phyloP scores from a whole-genome alignment of 805 yeast genomes.

The Wickerhamomyces tratensis region DNA sequence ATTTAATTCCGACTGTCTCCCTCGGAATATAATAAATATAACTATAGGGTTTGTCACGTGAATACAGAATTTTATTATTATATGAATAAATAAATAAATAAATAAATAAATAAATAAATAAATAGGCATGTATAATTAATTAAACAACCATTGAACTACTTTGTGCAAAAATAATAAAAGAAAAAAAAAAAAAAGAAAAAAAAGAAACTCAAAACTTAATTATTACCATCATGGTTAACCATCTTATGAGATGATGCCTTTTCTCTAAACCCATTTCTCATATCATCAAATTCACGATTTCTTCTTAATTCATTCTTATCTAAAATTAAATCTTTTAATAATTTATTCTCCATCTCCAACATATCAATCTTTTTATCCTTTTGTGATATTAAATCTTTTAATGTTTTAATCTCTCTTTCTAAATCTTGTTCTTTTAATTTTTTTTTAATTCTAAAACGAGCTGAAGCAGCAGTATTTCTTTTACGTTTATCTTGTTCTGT shows the following conservation, averaged over 20 bases:
- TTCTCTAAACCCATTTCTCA: constrained; percentile 21
- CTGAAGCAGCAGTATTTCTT: constrained; percentile 90
- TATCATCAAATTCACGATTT: constrained; percentile 40
- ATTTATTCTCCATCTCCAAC: constrained; percentile 86
- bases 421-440: constrained; percentile 87
- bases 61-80: too few relatives aligned
- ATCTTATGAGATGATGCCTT: not conserved
- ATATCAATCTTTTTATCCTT: constrained; percentile 73
- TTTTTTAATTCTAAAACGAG: constrained; percentile 87
- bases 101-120: too few relatives aligned
- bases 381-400: constrained; percentile 54
- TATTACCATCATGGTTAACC: too few relatives aligned
- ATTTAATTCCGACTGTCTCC: too few relatives aligned
- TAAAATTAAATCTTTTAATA: constrained; percentile 73
- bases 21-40: too few relatives aligned
- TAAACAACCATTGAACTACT: too few relatives aligned
- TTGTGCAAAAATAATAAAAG: too few relatives aligned
- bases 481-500: constrained; percentile 65
- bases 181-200: too few relatives aligned
- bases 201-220: too few relatives aligned
- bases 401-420: constrained; percentile 66
- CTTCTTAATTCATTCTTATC: constrained; percentile 59
- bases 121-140: too few relatives aligned
- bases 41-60: too few relatives aligned
- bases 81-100: too few relatives aligned